phyloP scores from a whole-genome alignment of 2,329 filamentous ascomycete species.

The Aspergillus tanneri region DNA sequence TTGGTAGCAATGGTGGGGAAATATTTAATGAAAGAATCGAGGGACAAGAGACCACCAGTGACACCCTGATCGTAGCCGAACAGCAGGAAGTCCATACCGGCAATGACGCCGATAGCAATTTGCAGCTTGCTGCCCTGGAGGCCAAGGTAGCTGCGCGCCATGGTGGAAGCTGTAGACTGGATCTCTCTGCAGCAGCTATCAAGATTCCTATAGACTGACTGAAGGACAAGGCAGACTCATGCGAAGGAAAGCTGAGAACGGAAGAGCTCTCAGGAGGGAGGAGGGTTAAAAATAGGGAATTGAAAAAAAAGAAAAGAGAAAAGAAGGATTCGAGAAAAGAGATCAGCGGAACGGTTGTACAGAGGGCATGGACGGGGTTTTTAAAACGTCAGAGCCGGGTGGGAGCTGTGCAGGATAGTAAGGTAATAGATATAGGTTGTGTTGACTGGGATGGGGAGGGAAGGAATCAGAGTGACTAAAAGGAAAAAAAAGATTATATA shows the following conservation, averaged over 20 bases:
- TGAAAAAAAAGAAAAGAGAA: slow-evolving; percentile 4
- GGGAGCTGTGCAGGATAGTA: not conserved
- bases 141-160: slow-evolving; percentile 37
- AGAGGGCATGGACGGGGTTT: slow-evolving; percentile 13
- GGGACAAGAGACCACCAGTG: slow-evolving; percentile 46
- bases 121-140: slow-evolving; percentile 43
- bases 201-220: not conserved
- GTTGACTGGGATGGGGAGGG: not conserved
- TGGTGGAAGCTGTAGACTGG: slow-evolving; percentile 14
- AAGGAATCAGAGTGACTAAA: not conserved
- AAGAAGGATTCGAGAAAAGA: slow-evolving; percentile 5
- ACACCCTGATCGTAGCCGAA: slow-evolving; percentile 44
- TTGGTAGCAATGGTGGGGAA: slow-evolving; percentile 44
- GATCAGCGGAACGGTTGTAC: slow-evolving; percentile 16
- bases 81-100: slow-evolving; percentile 45
- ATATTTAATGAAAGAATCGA: slow-evolving; percentile 41
- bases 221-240: slow-evolving; percentile 4
- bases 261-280: slow-evolving; percentile 20
- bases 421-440: not conserved
- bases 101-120: slow-evolving; percentile 45
- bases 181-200: not conserved
- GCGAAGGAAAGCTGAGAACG: not conserved
- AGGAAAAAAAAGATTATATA: not conserved
- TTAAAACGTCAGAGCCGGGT: slow-evolving; percentile 9
- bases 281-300: not conserved